Base-by-base conservation (phyloP, 371 early-diverging fungal species). In the Cokeromyces recurvatus region DNA sequence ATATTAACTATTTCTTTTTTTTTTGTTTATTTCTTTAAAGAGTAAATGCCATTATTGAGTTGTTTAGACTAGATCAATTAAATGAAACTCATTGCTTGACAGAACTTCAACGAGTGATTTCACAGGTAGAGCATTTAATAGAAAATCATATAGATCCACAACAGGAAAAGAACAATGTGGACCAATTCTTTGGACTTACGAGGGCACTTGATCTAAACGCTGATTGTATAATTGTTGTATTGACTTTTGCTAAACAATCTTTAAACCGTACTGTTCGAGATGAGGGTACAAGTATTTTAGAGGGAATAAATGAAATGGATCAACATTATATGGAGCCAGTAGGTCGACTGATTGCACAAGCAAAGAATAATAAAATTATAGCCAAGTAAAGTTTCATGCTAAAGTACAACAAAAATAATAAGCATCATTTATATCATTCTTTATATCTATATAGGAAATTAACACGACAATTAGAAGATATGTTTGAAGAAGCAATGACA, bases 41-140 rank as follows among this genome's bases (percentile, higher is more conserved):
- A 40, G 62, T 89, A 43, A 81, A 89, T 56, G 71, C 62, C 2
- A 78, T 89, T 39, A 73, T 91, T 2, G 87, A 87, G 19, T 61
- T 80, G 10, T 47, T 91, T 46, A 84, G 88, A 42, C 79, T 81
- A 27, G 90, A 91, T 49, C 85, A 88, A 38, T 53, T 85, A 45
- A 76, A 78, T 12, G 82, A 87, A 16, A 42, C 57, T 2, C 79
- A 81, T 2, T 72, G 77, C 24, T 57, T 87, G 32, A 50, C 69
- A 14, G 86, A 87, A 53, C 34, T 89, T 34, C 79, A 84, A 36
- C 66, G 82, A 44, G 70, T 82, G 37, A 77, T 85, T 23, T 60
- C 83, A 0, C 87, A 88, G 43, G 57, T 89, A 23, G 81, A 82
- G 17, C 84, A 83, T 36, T 53, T 89, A 31, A 77, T 79, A 6